A percentile compares a stretch with the other conserved stretches of the same genome.
Evolutionary conservation across 768 basidiomycete genomes (phyloP).

Genomic region (Pleurotus ostreatus): DNA sequence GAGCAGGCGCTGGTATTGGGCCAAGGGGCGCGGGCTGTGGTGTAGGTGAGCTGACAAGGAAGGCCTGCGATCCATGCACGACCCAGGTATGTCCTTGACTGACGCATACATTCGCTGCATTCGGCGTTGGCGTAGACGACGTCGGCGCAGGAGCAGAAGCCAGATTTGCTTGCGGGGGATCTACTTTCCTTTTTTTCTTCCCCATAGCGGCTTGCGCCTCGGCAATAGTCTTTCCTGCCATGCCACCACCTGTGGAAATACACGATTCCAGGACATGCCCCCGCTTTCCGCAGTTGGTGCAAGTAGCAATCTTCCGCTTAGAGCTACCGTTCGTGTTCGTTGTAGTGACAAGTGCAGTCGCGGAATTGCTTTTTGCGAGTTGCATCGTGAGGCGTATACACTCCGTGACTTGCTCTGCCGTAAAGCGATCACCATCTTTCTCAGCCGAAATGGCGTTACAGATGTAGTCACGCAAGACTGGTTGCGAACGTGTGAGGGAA

Average conservation of each 20-base stretch:
- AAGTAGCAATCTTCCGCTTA: neutral
- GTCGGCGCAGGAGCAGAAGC: neutral
- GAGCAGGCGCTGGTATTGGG: neutral
- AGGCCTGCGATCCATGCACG: neutral
- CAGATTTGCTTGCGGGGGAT: neutral
- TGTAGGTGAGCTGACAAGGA: neutral
- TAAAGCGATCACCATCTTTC: neutral
- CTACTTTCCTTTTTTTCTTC: neutral
- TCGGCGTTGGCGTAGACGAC: neutral
- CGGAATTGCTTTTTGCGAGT: neutral
- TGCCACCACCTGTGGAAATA: constrained; percentile 9
- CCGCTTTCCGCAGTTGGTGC: constrained; percentile 9
- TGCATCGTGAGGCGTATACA: neutral
- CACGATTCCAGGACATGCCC: constrained; percentile 6
- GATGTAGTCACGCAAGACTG: neutral
- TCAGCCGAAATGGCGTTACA: neutral
- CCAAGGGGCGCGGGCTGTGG: neutral
- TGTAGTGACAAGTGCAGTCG: neutral
- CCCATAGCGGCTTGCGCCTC: neutral
- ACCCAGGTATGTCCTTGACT: neutral
- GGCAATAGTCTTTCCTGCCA: constrained; percentile 8
- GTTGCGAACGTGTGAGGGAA: neutral
- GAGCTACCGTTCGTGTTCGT: neutral
- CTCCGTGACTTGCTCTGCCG: neutral
- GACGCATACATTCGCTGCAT: neutral